Evolutionary conservation across 164 flowering plant species (phyloP), one percentile per base, ranked within the genome.

Genomic region (Nymphaea colorata): DNA sequence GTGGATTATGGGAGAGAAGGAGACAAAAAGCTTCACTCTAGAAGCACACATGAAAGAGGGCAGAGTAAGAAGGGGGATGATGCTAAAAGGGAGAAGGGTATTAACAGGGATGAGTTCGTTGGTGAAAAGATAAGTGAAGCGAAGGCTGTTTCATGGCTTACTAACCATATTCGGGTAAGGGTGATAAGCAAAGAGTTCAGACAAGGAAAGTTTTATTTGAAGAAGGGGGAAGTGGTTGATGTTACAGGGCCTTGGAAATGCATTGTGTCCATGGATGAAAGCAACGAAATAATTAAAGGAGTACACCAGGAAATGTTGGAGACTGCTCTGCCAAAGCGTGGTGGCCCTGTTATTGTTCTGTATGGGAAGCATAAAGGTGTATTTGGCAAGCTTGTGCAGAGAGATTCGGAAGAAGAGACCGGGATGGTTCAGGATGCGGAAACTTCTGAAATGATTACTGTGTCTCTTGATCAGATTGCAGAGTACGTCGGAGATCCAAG

Each of bases 401-500:
- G 70, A 68, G 86, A 93, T 77, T 68, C 68, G 70, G 90, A 89
- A 62, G 75, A 76, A 66, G 97, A 86, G 67, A 83, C 82, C 4
- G 97, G 84, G 59, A 78, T 91, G 3, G 87, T 94, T 42, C 74
- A 79, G 6, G 93, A 94, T 82, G 94, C 88, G 45, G 93, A 87
- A 76, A 85, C 72, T 25, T 92, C 81, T 59, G 87, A 72, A 42
- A 53, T 88, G 83, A 75, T 89, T 4, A 78, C 78, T 61, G 95
- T 94, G 64, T 69, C 66, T 6, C 81, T 94, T 45, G 98, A 89
- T 36, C 91, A 91, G 69, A 79, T 93, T 69, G 97, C 96, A 3
- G 97, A 94, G 77, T 94, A 82, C 64, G 61, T 79, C 25, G 96
- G 96, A 41, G 97, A 91, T 80, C 96, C 96, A 7, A 80, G 84